Conservation (phyloP, 768 basidiomycete genomes). For the Paxillus rubicundulus region DNA sequence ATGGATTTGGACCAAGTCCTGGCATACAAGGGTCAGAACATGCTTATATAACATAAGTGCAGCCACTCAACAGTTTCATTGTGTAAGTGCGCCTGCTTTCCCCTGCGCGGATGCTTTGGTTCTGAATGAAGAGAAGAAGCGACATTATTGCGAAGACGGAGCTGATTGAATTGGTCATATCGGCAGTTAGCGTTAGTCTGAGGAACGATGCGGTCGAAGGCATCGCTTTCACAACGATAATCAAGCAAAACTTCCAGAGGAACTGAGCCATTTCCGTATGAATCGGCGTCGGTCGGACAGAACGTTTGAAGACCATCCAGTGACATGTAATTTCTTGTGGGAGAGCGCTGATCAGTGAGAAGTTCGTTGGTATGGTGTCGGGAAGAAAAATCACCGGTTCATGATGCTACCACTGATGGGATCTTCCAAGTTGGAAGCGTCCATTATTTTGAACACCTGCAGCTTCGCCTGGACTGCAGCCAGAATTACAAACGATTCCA, state of each 20-base stretch:
- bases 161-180: constrained; percentile 93
- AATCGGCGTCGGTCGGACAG: constrained; percentile 53
- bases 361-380: neutral
- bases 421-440: constrained; percentile 74
- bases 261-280: constrained; percentile 54
- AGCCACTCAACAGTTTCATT: constrained; percentile 55
- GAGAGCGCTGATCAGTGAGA: constrained; percentile 2
- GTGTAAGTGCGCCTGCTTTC: constrained; percentile 47
- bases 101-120: constrained; percentile 28
- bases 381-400: constrained; percentile 55
- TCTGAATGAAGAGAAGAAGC: constrained; percentile 50
- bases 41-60: neutral
- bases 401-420: constrained; percentile 83
- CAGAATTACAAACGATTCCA: constrained; percentile 62
- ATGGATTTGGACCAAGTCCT: constrained; percentile 82
- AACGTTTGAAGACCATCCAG: constrained; percentile 86
- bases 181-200: constrained; percentile 83
- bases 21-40: constrained; percentile 9
- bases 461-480: constrained; percentile 80
- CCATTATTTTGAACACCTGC: constrained; percentile 78
- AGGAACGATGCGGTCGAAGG: constrained; percentile 87
- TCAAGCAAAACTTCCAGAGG: constrained; percentile 93
- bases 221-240: constrained; percentile 72
- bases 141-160: constrained; percentile 74
- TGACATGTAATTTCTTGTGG: constrained; percentile 67